Base-by-base conservation (phyloP, 2,329 filamentous ascomycete genomes). In the Gliomastix tumulicola region DNA sequence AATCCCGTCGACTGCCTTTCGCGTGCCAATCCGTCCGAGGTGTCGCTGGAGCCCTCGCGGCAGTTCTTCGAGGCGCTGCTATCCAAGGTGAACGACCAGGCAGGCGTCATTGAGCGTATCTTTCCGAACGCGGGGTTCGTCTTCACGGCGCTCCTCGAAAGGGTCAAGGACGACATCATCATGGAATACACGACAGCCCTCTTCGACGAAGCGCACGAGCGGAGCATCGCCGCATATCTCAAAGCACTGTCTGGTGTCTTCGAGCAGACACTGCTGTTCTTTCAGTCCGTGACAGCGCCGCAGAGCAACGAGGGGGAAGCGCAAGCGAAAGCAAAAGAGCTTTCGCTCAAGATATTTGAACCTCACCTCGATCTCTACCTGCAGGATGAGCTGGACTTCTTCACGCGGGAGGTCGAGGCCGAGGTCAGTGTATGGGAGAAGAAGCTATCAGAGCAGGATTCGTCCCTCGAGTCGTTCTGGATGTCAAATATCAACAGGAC, bases 401-500 rank as follows among this genome's bases (percentile, higher is more conserved):
- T 97, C 58, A 84, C 82, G 21, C 74, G 74, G 37, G 76, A 82
- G 43, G 87, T 86, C 12, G 83, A 90, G 42, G 67, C 72, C 3
- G 80, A 90, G 51, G 90, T 98, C 6, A 74, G 67, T 7, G 73
- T 79, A 12, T 98, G 92, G 92, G 90, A 96, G 60, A 88, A 87
- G 62, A 87, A 94, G 54, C 71, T 96, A 21, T 86, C 82, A 0
- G 90, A 94, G 49, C 86, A 96, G 60, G 89, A 95, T 47, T 88
- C 87, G 13, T 85, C 83, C 3, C 82, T 86, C 0, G 92, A 98
- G 61, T 92, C 86, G 0, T 94, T 94, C 54, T 92, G 88, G 63
- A 96, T 97, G 90, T 84, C 84, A 18, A 96, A 88, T 55, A 79
- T 97, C 53, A 96, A 90, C 54, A 77, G 92, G 19, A 88, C 94